Evolutionary conservation across 139 green algal species (phyloP).

Genomic region (Chlorella ohadii): DNA sequence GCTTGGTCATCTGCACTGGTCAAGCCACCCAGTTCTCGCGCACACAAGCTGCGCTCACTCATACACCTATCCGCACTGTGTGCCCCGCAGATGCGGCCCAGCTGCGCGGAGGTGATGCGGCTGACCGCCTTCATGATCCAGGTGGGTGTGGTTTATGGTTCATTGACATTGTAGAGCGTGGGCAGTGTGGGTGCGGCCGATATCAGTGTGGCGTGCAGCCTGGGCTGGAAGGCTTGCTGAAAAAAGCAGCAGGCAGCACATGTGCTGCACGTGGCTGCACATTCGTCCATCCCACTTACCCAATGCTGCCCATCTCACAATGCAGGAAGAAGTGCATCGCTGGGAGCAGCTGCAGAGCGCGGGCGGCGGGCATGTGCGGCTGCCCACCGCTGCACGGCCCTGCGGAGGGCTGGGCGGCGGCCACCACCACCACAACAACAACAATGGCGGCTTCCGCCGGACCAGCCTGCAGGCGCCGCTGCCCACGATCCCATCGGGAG

Average conservation of each 20-base stretch:
- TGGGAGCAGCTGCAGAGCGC: slow-evolving; percentile 25
- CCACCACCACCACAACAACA: too few species aligned
- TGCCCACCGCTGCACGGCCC: not conserved
- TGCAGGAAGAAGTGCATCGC: slow-evolving; percentile 30
- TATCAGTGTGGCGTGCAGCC: too few species aligned
- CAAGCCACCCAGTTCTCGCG: too few species aligned
- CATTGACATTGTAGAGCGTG: too few species aligned
- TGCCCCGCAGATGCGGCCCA: slow-evolving; percentile 46
- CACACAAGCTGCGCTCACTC: too few species aligned
- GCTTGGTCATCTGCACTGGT: too few species aligned
- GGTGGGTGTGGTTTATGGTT: not conserved
- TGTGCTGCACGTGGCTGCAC: too few species aligned
- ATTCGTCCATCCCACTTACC: too few species aligned
- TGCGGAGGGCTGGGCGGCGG: not conserved
- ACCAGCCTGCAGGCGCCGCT: not conserved
- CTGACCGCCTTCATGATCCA: slow-evolving; percentile 38
- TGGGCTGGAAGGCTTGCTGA: too few species aligned
- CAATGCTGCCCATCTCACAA: not conserved
- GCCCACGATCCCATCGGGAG: not conserved
- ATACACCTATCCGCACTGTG: too few species aligned
- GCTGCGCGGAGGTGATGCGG: slow-evolving; percentile 62
- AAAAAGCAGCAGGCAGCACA: too few species aligned
- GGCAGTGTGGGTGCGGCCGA: too few species aligned
- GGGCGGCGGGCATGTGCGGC: not conserved
- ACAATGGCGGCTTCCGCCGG: not conserved